A percentile compares a stretch with the other conserved stretches of the same genome.
These are phyloP conservation scores for Metschnikowia kofuensis DNA, from an alignment of 805 yeast species.

Conservation along the genomic window DNA sequence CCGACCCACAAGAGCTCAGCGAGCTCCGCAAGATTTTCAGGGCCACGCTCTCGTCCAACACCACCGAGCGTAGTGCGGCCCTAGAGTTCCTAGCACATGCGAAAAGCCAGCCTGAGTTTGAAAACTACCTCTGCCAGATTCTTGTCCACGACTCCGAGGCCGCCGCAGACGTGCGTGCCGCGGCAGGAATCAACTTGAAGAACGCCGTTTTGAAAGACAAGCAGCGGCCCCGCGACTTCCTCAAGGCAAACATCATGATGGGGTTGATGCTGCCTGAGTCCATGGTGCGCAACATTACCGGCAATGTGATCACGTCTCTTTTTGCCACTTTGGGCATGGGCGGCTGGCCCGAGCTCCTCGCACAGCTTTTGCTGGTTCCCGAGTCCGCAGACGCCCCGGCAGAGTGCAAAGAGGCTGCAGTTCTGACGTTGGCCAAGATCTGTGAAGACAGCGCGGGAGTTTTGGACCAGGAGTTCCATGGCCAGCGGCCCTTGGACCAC, in stretches of 20 bases:
- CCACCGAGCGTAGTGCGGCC: constrained; percentile 58
- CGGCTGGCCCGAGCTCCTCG: constrained; percentile 74
- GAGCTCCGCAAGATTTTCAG: constrained; percentile 66
- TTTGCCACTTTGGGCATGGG: constrained; percentile 66
- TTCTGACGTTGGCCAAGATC: constrained; percentile 78
- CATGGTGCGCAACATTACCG: constrained; percentile 84
- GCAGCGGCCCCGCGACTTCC: constrained; percentile 27
- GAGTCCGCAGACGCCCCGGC: constrained; percentile 9
- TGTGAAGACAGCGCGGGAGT: constrained; percentile 80
- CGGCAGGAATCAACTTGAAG: constrained; percentile 84
- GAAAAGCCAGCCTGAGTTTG: constrained; percentile 68
- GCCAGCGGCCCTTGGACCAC: constrained; percentile 63
- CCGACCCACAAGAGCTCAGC: constrained; percentile 57
- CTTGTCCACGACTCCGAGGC: constrained; percentile 52
- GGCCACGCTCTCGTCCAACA: constrained; percentile 66
- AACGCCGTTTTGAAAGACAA: constrained; percentile 56
- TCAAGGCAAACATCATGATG: constrained; percentile 44
- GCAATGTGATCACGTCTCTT: constrained; percentile 82
- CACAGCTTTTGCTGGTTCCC: constrained; percentile 59
- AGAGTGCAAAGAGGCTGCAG: constrained; percentile 64
- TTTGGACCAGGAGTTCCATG: constrained; percentile 63
- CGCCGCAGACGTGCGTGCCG: constrained; percentile 66
- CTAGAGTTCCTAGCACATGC: constrained; percentile 73
- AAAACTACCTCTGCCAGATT: constrained; percentile 73
- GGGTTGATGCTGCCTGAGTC: constrained; percentile 55